These are phyloP conservation scores for Saccharomyces hybrid DNA, from an alignment of 1,139 yeast genomes.

Conservation along the genomic window DNA sequence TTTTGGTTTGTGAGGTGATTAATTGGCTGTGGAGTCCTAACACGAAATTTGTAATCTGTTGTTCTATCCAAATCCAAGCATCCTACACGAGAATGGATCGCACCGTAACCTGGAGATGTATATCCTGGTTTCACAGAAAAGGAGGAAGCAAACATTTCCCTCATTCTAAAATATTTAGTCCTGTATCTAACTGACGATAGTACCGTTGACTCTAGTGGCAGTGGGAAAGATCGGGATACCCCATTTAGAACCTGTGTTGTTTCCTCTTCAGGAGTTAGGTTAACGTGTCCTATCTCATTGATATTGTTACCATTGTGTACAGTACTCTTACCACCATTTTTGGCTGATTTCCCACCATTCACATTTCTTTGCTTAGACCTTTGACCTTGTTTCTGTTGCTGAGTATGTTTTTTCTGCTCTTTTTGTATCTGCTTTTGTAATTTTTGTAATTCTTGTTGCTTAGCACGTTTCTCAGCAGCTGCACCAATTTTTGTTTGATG, in stretches of 20 bases:
- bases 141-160: conserved; percentile 67
- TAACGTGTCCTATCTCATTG: conserved; percentile 4
- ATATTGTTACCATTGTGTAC: conserved; percentile 6
- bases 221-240: conserved; percentile 69
- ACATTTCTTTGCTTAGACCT: conserved; percentile 6
- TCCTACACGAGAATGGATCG: conserved; percentile 70
- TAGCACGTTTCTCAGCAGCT: conserved; percentile 54
- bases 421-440: conserved; percentile 23
- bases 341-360: conserved; percentile 2
- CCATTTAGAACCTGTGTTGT: conserved; percentile 90
- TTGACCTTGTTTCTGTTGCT: conserved; percentile 11
- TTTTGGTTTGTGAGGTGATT: conserved; percentile 18
- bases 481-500: conserved; percentile 89
- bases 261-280: conserved; percentile 70
- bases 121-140: conserved; percentile 33
- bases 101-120: conserved; percentile 40
- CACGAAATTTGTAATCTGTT: conserved; percentile 49
- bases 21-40: conserved; percentile 51
- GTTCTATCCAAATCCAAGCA: conserved; percentile 60
- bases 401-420: conserved; percentile 21
- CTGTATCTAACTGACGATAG: conserved; percentile 64
- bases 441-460: conserved; percentile 25
- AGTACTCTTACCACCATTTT: conserved; percentile 3
- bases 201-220: conserved; percentile 74
- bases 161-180: conserved; percentile 66